Conservation (phyloP, 345 rosid genomes). For the Euphorbia tirucalli region DNA sequence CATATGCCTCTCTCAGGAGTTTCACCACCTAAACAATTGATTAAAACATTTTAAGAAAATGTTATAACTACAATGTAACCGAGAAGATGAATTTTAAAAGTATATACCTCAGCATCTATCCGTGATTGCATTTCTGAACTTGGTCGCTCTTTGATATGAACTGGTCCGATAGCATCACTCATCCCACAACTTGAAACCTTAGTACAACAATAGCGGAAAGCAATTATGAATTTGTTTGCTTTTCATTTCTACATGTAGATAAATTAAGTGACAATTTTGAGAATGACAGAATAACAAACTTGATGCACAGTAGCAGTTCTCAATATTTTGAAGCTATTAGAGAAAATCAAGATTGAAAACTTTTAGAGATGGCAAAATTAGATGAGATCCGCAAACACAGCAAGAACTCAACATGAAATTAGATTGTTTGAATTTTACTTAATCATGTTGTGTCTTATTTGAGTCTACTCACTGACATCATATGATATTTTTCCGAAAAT, state of each 20-base stretch:
- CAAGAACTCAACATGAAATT: neutral
- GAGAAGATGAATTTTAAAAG: conserved; percentile 3
- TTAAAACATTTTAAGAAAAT: conserved; percentile 14
- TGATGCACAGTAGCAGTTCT: neutral
- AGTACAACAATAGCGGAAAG: neutral
- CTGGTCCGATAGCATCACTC: conserved; percentile 89
- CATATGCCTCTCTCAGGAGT: conserved; percentile 93
- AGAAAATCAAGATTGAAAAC: neutral
- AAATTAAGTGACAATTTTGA: neutral
- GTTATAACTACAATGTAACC: neutral
- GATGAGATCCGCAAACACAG: neutral
- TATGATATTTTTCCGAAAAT: too few relatives aligned
- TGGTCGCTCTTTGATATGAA: conserved; percentile 88
- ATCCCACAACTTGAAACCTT: conserved; percentile 94
- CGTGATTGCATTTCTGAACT: conserved; percentile 98
- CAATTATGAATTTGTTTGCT: neutral
- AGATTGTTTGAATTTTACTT: too few relatives aligned
- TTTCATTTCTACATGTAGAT: neutral
- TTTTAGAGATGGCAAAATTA: neutral
- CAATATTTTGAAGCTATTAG: neutral
- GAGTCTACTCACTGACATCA: neutral
- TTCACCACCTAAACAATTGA: conserved; percentile 66
- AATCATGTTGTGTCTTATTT: neutral
- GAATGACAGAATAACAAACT: neutral
- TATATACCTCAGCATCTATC: conserved; percentile 81